Evolutionary conservation across 495 filamentous ascomycete species (phyloP), one percentile per base, ranked within the genome.

Genomic region (Tuber magnatum): DNA sequence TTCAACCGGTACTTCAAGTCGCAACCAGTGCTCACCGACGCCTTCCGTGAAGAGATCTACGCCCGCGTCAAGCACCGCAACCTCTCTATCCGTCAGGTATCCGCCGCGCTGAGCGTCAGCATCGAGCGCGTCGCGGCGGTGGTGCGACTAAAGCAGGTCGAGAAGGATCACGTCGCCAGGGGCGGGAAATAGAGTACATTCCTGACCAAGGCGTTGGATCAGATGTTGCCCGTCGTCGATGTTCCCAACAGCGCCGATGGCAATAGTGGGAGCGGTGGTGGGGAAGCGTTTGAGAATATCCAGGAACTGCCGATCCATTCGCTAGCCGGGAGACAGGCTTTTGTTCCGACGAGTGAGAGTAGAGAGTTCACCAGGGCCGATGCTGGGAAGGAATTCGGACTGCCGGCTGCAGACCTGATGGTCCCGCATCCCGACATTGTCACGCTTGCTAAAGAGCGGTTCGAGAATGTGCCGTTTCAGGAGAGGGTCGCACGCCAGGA

Each of bases 351-450:
- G 69, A 91, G 95, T 16, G 95, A 99, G 84, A 97, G 94, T 28
- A 90, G 93, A 35, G 85, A 90, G 48, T 98, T 97, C 84, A 97
- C 92, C 8, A 92, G 96, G 83, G 88, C 84, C 41, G 94, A 98
- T 83, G 96, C 95, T 12, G 96, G 91, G 51, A 90, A 91, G 78
- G 93, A 92, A 56, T 98, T 99, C 84, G 87, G 87, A 24, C 88
- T 98, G 61, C 89, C 95, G 68, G 91, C 96, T 9, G 90, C 93
- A 10, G 96, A 99, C 78, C 85, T 89, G 69, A 91, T 93, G 81
- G 92, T 98, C 70, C 94, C 94, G 10, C 93, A 97, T 82, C 93
- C 94, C 2, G 91, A 97, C 80, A 86, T 98, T 65, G 86, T 97
- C 32, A 81, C 86, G 43, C 83, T 90, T 73, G 90, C 92, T 77